Percentiles rank a stretch among this genome's conserved stretches.
Conservation (phyloP, 179 eudicot species). For the Corrigiola litoralis region DNA sequence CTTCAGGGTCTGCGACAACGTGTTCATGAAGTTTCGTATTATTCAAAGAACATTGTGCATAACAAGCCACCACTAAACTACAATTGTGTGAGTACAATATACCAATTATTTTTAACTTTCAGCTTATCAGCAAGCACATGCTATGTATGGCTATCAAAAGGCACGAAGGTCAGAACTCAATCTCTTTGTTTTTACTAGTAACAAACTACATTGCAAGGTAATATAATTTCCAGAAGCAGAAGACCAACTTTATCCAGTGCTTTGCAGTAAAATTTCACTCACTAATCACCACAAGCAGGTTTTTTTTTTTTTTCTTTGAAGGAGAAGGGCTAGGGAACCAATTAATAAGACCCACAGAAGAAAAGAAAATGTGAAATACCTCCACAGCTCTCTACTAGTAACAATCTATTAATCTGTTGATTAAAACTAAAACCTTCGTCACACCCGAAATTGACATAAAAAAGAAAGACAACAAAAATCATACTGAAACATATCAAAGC, state of each 20-base stretch:
- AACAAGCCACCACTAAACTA: background rate
- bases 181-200: too few species aligned
- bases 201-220: too few species aligned
- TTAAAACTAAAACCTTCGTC: background rate
- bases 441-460: background rate
- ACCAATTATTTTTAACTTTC: background rate
- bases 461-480: too few species aligned
- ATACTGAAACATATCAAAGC: too few species aligned
- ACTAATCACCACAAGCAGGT: background rate
- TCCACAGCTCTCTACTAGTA: background rate
- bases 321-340: too few species aligned
- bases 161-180: too few species aligned
- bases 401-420: background rate
- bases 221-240: background rate
- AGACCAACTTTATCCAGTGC: background rate
- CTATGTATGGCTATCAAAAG: too few species aligned
- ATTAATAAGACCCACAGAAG: too few species aligned
- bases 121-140: background rate
- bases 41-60: background rate
- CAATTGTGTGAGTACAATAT: background rate
- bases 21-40: background rate
- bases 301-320: too few species aligned
- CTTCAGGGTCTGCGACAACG: constrained; percentile 69
- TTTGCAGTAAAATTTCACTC: background rate
- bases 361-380: background rate